Evolutionary conservation across 2,329 filamentous ascomycete species (phyloP).

Genomic region (Monosporascus cannonballus): DNA sequence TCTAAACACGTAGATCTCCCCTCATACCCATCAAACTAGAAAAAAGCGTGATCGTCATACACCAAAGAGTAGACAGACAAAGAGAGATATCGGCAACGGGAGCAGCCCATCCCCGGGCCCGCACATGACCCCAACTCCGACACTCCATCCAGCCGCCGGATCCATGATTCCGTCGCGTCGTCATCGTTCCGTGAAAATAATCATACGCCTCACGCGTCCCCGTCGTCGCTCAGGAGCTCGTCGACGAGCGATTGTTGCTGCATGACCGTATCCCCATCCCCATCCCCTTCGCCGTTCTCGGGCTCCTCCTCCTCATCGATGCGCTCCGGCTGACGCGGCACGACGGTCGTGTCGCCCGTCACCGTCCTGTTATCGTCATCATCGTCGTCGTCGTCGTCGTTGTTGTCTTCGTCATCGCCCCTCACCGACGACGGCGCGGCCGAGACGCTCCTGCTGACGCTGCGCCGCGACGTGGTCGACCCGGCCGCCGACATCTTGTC

Average conservation of each 20-base stretch:
- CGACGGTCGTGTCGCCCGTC: background rate
- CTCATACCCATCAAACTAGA: too few relatives aligned
- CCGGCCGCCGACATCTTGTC: slow-evolving; percentile 11
- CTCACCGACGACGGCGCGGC: slow-evolving; percentile 9
- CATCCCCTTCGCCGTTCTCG: background rate
- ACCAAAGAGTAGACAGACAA: too few relatives aligned
- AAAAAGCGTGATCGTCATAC: too few relatives aligned
- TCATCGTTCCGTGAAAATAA: too few relatives aligned
- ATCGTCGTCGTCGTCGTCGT: slow-evolving; percentile 42
- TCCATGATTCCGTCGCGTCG: too few relatives aligned
- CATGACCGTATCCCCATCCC: background rate
- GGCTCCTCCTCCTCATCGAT: background rate
- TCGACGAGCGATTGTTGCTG: background rate
- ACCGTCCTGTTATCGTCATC: slow-evolving; percentile 11
- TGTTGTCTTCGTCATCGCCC: slow-evolving; percentile 30
- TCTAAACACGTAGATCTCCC: too few relatives aligned
- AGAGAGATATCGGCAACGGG: too few relatives aligned
- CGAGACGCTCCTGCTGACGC: slow-evolving; percentile 14
- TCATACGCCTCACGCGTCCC: background rate
- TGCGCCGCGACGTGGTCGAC: slow-evolving; percentile 5
- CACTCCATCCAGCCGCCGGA: too few relatives aligned
- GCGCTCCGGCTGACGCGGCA: background rate
- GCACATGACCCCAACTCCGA: too few relatives aligned
- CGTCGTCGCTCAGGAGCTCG: background rate
- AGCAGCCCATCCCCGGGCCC: too few relatives aligned